Base-by-base conservation (phyloP, 192 early-diverging fungal species). In the Allomyces macrogynus region DNA sequence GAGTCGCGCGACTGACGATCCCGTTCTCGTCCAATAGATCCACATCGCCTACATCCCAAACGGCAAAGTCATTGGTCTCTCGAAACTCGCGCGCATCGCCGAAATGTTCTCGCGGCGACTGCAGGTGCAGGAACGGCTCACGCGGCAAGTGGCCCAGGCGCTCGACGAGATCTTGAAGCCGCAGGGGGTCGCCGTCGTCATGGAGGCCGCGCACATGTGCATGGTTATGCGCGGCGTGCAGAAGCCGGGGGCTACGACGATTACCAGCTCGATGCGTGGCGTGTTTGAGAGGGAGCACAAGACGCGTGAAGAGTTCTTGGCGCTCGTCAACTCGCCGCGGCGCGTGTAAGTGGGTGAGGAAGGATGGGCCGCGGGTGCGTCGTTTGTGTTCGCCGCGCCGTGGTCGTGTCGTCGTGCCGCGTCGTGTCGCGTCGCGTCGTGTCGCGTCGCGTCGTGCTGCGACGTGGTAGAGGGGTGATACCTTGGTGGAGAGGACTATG, bases 151-250 rank as follows among this genome's bases (percentile, higher is more conserved):
- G 61, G 93, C 94, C 1, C 77, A 86, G 61, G 84, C 93, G 16
- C 74, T 99, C 44, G 80, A 90, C 74, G 91, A 94, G 72, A 85
- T 94, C 24, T 74, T 99, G 11, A 81, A 95, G 73, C 93, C 96
- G 23, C 85, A 86, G 71, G 96, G 96, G 43, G 93, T 99, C 43
- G 96, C 96, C 22, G 94, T 97, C 24, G 88, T 93, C 57, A 92
- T 99, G 78, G 92, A 99, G 75, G 89, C 92, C 10, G 87, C 32
- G 8, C 93, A 96, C 72, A 86, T 91, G 71, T 96, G 93, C 77
- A 96, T 96, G 93, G 87, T 89, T 23, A 94, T 94, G 93, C 82
- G 94, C n/a, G 94, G 94, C 20, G 94, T 95, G 23, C 85, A 97
- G 69, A 99, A 99, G 78, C 89, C 93, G 5, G 90, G 93, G 22